Percentiles rank a stretch among this genome's conserved stretches.
These are phyloP conservation scores for Dictyostelium citrinum DNA, from an alignment of 78 protist genomes.

Conservation along the genomic window DNA sequence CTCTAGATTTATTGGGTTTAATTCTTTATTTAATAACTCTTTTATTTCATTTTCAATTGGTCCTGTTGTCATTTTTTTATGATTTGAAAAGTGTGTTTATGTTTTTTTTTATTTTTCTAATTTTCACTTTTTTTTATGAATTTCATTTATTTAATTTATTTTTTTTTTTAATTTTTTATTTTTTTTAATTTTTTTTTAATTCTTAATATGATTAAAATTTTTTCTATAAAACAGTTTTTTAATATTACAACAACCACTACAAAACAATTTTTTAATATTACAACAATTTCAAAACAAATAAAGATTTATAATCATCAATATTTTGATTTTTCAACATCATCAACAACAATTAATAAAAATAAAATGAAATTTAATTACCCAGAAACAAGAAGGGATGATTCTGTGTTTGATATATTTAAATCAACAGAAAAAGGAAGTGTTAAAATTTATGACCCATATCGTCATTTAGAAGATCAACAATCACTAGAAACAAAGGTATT, in stretches of 20 bases:
- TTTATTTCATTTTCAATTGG: constrained; percentile 20
- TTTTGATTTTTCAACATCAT: not conserved
- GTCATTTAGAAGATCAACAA: constrained; percentile 88
- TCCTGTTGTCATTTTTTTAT: not conserved
- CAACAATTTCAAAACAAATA: not conserved
- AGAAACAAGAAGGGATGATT: constrained; percentile 33
- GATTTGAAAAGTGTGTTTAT: not conserved
- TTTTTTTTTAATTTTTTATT: not conserved
- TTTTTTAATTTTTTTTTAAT: not conserved
- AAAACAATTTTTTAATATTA: not conserved
- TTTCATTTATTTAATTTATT: not conserved
- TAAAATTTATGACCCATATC: constrained; percentile 81
- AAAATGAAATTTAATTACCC: constrained; percentile 61
- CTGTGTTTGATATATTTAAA: constrained; percentile 50
- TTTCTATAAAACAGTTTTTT: not conserved
- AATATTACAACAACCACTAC: not conserved
- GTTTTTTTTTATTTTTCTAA: not conserved
- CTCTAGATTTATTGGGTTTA: constrained; percentile 40
- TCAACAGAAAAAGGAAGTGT: not conserved
- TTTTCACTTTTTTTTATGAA: not conserved
- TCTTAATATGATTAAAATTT: not conserved
- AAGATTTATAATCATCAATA: not conserved
- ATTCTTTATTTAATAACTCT: not conserved
- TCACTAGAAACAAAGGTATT: constrained; percentile 70
- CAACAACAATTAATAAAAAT: not conserved